Percentiles rank a stretch among this genome's conserved stretches.
Evolutionary conservation across 371 early-diverging fungal species (phyloP).

Genomic region (Batkoa obscura): DNA sequence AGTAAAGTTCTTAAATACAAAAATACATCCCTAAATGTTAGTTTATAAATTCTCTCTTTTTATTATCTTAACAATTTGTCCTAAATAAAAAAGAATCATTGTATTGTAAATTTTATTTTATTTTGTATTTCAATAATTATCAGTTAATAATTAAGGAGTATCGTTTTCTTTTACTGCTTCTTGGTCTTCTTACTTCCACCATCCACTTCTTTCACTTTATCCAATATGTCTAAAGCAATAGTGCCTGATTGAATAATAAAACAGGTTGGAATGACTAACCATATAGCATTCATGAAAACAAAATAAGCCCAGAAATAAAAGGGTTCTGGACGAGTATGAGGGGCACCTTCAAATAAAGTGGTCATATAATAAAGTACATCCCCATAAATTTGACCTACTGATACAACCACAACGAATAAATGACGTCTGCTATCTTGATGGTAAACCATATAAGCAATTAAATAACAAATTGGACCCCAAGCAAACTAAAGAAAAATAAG

Average conservation of each 20-base stretch:
- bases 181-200: too few relatives aligned
- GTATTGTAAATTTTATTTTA: too few relatives aligned
- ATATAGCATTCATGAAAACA: slow-evolving; percentile 39
- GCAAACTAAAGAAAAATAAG: slow-evolving; percentile 22
- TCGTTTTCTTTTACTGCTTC: too few relatives aligned
- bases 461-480: slow-evolving; percentile 59
- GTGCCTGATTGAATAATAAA: slow-evolving; percentile 13
- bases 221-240: too few relatives aligned
- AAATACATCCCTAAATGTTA: slow-evolving; percentile 17
- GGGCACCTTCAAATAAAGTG: slow-evolving; percentile 33
- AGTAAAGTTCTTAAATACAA: background rate
- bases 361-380: slow-evolving; percentile 50
- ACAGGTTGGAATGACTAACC: slow-evolving; percentile 36
- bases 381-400: slow-evolving; percentile 59
- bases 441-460: slow-evolving; percentile 42
- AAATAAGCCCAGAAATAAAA: slow-evolving; percentile 67
- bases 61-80: too few relatives aligned
- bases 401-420: slow-evolving; percentile 41
- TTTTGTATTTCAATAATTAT: too few relatives aligned
- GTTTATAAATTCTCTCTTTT: too few relatives aligned
- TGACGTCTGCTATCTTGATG: slow-evolving; percentile 36
- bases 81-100: too few relatives aligned
- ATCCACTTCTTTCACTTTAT: too few relatives aligned
- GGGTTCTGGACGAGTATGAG: slow-evolving; percentile 39
- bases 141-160: too few relatives aligned